Percentiles rank a stretch among this genome's conserved stretches.
Conservation (phyloP, 768 basidiomycete genomes). For the Cystobasidium ongulense region DNA sequence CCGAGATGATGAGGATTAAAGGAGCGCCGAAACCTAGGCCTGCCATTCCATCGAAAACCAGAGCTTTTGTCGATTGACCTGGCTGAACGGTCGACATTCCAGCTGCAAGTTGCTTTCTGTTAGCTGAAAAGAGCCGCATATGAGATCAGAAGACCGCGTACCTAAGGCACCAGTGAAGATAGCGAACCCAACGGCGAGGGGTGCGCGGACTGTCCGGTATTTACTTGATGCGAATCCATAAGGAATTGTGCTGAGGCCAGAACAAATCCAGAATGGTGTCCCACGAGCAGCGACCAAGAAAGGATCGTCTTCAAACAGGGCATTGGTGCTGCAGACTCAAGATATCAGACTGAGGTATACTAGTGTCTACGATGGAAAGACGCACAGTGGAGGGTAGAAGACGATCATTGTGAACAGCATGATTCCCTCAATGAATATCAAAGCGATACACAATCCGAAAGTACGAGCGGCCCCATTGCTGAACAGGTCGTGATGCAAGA, state of each 20-base stretch:
- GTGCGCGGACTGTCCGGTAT: not conserved
- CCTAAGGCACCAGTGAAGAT: not conserved
- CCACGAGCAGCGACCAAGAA: not conserved
- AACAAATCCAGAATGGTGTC: constrained; percentile 5
- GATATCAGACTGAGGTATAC: not conserved
- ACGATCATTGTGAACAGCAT: constrained; percentile 14
- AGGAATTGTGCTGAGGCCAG: not conserved
- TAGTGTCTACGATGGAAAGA: not conserved
- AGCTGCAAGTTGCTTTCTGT: not conserved
- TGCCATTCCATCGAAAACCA: constrained; percentile 1
- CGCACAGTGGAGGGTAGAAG: constrained; percentile 20
- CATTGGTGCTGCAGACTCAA: not conserved
- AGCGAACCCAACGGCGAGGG: not conserved
- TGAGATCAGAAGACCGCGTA: not conserved
- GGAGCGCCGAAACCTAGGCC: constrained; percentile 4
- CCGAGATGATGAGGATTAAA: constrained; percentile 12
- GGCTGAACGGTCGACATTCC: not conserved
- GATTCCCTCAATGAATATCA: constrained; percentile 16
- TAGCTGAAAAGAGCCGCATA: not conserved
- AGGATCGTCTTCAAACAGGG: not conserved
- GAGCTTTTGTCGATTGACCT: not conserved
- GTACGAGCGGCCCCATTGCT: not conserved
- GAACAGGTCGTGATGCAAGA: constrained; percentile 14
- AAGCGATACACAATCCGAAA: not conserved
- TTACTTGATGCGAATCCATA: not conserved